phyloP scores from a whole-genome alignment of 805 yeast species.

The Cyberlindnera xylosilytica region DNA sequence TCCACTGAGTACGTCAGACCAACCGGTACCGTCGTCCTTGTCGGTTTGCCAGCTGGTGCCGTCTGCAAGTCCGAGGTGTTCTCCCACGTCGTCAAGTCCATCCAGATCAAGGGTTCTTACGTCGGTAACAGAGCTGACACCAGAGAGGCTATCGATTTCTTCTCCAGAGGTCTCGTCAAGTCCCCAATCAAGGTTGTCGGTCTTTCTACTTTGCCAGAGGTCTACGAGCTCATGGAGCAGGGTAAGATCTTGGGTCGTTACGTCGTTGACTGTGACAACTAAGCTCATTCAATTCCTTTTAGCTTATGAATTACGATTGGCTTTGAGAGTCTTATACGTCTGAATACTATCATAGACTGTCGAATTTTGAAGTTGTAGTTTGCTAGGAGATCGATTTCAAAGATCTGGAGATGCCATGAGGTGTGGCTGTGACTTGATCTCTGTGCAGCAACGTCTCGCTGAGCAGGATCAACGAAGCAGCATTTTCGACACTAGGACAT shows the following conservation, averaged over 20 bases:
- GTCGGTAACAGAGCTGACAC: constrained; percentile 90
- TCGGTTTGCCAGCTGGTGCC: constrained; percentile 81
- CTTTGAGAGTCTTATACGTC: constrained; percentile 8
- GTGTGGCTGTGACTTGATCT: too few species aligned
- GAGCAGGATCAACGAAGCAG: not conserved
- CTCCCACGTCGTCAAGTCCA: constrained; percentile 68
- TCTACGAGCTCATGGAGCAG: constrained; percentile 74
- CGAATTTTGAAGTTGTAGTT: not conserved
- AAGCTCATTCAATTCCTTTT: constrained; percentile 13
- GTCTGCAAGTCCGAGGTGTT: constrained; percentile 67
- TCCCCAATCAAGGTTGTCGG: constrained; percentile 77
- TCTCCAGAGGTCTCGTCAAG: constrained; percentile 65
- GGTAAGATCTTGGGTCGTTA: constrained; percentile 87
- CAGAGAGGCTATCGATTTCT: constrained; percentile 75
- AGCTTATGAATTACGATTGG: not conserved
- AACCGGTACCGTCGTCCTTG: constrained; percentile 67
- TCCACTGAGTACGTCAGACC: constrained; percentile 61
- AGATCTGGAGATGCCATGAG: not conserved
- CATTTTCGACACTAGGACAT: too few species aligned
- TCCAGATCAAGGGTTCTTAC: constrained; percentile 74
- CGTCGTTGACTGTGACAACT: constrained; percentile 76
- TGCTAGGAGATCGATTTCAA: constrained; percentile 6
- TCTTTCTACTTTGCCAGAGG: constrained; percentile 62
- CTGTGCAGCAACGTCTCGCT: too few species aligned
- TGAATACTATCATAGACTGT: not conserved